A percentile compares a stretch with the other conserved stretches of the same genome.
Conservation (phyloP, 2,329 filamentous ascomycete genomes). For the Trichoderma arundinaceum region DNA sequence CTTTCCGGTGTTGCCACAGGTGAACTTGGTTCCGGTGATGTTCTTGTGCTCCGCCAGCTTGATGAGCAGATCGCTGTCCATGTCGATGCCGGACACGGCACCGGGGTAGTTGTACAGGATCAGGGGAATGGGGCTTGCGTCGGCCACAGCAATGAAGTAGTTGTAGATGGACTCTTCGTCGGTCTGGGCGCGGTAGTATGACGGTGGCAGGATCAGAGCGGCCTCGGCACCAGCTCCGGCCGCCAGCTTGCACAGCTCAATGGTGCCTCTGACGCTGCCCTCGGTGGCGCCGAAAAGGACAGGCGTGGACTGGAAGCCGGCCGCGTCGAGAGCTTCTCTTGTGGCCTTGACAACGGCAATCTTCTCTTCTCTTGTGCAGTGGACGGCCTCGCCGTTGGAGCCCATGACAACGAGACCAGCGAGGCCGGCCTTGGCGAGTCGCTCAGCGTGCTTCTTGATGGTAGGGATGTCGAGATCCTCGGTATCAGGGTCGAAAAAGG, state of each 20-base stretch:
- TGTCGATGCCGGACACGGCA: constrained; percentile 83
- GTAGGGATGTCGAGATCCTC: constrained; percentile 82
- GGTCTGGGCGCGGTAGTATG: constrained; percentile 80
- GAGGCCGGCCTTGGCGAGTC: constrained; percentile 77
- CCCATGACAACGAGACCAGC: constrained; percentile 86
- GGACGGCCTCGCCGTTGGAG: constrained; percentile 87
- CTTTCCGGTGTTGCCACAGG: constrained; percentile 88
- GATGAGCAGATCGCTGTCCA: constrained; percentile 88
- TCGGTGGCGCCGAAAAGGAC: constrained; percentile 84
- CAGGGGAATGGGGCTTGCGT: constrained; percentile 75
- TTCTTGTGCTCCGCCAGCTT: constrained; percentile 79
- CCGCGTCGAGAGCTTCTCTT: constrained; percentile 79
- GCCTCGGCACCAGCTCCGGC: constrained; percentile 77
- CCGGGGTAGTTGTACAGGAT: constrained; percentile 92
- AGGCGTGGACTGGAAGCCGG: constrained; percentile 76
- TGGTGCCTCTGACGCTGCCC: constrained; percentile 79
- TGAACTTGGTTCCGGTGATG: constrained; percentile 89
- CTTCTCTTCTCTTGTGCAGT: constrained; percentile 81
- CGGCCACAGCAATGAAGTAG: constrained; percentile 77
- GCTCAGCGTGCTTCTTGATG: constrained; percentile 80
- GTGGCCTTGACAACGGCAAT: constrained; percentile 75
- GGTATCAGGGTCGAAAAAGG: constrained; percentile 83
- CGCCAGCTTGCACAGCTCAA: constrained; percentile 73
- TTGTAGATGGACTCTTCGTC: constrained; percentile 75
- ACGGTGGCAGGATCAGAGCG: constrained; percentile 77